A percentile compares a stretch with the other conserved stretches of the same genome.
These are phyloP conservation scores for Albugo candida DNA, from an alignment of 352 stramenopile species.

Conservation along the genomic window DNA sequence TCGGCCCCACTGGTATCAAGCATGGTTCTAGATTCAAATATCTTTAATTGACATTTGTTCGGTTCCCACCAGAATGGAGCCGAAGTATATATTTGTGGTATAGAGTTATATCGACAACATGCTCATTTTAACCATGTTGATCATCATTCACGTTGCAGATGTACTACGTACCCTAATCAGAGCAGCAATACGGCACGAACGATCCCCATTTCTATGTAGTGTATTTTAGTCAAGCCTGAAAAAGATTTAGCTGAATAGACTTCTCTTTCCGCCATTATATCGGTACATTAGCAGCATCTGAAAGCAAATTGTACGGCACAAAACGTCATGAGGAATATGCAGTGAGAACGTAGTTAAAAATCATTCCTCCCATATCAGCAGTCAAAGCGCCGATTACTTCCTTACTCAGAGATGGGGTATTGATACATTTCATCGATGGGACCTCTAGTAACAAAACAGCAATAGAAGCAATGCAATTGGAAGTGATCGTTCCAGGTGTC, in stretches of 20 bases:
- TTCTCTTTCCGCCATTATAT: constrained; percentile 28
- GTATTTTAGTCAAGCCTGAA: constrained; percentile 25
- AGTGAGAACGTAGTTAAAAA: too few relatives aligned
- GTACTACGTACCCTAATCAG: constrained; percentile 39
- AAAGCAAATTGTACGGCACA: too few relatives aligned
- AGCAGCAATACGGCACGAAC: constrained; percentile 47
- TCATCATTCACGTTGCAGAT: constrained; percentile 45
- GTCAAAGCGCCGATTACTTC: too few relatives aligned
- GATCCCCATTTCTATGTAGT: constrained; percentile 27
- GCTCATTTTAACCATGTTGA: constrained; percentile 31
- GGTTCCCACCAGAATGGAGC: constrained; percentile 41
- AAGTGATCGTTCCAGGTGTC: constrained; percentile 29
- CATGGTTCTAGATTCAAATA: constrained; percentile 8
- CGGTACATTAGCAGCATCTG: constrained; percentile 11
- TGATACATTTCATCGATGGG: constrained; percentile 54
- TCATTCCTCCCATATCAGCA: too few relatives aligned
- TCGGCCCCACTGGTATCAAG: constrained; percentile 47
- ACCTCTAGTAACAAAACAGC: neutral
- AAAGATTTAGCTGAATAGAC: constrained; percentile 16
- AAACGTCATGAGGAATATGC: too few relatives aligned
- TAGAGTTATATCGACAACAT: constrained; percentile 43
- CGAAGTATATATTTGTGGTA: constrained; percentile 34
- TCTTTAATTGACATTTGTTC: constrained; percentile 12
- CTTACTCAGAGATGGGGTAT: constrained; percentile 24
- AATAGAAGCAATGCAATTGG: neutral